Percentiles rank a stretch among this genome's conserved stretches.
Conservation (phyloP, 108 stramenopile genomes). For the Cyclotella distinguenda region DNA sequence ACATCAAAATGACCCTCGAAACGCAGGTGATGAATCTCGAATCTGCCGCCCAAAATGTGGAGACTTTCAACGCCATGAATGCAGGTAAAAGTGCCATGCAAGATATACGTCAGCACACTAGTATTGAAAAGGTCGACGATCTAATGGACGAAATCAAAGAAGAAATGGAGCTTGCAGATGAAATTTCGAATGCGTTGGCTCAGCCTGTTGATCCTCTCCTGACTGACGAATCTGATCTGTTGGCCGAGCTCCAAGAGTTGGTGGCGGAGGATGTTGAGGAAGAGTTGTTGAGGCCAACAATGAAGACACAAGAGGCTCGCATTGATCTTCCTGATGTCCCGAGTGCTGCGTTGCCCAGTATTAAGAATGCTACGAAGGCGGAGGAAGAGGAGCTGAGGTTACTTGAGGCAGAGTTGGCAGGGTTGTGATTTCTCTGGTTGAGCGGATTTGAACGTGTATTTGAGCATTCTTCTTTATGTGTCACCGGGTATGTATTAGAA, state of each 20-base stretch:
- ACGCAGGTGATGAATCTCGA: slow-evolving; percentile 95
- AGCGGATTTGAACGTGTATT: no score
- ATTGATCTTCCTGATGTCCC: slow-evolving; percentile 68
- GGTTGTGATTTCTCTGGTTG: slow-evolving; percentile 53
- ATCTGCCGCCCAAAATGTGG: slow-evolving; percentile 91
- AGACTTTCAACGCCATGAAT: slow-evolving; percentile 92
- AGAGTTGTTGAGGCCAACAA: slow-evolving; percentile 68
- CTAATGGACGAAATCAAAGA: slow-evolving; percentile 94
- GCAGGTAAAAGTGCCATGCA: slow-evolving; percentile 87
- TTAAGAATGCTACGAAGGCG: slow-evolving; percentile 63
- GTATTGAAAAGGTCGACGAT: slow-evolving; percentile 95
- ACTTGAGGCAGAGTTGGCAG: slow-evolving; percentile 88
- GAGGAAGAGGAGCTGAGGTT: slow-evolving; percentile 85
- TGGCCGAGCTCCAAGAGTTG: slow-evolving; percentile 88
- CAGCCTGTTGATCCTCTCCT: slow-evolving; percentile 82
- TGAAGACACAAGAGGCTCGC: slow-evolving; percentile 23
- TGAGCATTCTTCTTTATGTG: no score
- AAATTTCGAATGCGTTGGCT: slow-evolving; percentile 86
- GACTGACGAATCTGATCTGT: slow-evolving; percentile 87
- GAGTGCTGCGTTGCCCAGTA: slow-evolving; percentile 56
- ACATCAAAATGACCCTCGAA: slow-evolving; percentile 92
- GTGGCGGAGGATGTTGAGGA: slow-evolving; percentile 85
- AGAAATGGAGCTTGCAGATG: slow-evolving; percentile 89
- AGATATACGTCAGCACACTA: slow-evolving; percentile 81
- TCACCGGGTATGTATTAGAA: no score